A percentile compares a stretch with the other conserved stretches of the same genome.
phyloP scores from a whole-genome alignment of 352 stramenopile species.

The Globisporangium viniferum region DNA sequence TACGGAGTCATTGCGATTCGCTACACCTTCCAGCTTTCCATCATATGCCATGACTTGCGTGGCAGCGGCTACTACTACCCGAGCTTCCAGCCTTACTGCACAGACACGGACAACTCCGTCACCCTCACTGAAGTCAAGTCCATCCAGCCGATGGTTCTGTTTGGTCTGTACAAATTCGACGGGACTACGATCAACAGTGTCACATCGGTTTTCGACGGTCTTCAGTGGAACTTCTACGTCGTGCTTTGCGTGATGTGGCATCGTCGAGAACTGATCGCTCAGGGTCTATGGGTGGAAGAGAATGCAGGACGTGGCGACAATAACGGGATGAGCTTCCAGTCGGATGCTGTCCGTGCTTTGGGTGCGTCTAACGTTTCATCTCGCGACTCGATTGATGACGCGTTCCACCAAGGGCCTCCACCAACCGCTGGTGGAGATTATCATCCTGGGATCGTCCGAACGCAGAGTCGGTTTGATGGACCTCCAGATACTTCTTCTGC shows the following conservation, averaged over 20 bases:
- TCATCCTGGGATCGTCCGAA: constrained; percentile 1
- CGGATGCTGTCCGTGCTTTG: constrained; percentile 38
- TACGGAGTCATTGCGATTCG: constrained; percentile 53
- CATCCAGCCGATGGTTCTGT: constrained; percentile 76
- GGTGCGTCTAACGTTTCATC: constrained; percentile 55
- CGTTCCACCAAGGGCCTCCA: constrained; percentile 34
- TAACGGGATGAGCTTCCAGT: constrained; percentile 38
- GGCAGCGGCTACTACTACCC: constrained; percentile 61
- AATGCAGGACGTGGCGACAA: constrained; percentile 17
- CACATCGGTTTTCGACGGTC: constrained; percentile 53
- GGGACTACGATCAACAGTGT: constrained; percentile 51
- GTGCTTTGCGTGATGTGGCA: constrained; percentile 80
- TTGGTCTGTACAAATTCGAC: constrained; percentile 87
- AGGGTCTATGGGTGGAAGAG: constrained; percentile 69
- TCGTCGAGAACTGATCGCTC: constrained; percentile 68
- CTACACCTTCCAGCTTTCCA: constrained; percentile 80
- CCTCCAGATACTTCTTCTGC: neutral
- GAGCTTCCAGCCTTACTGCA: constrained; percentile 76
- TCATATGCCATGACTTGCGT: constrained; percentile 75
- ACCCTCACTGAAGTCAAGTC: constrained; percentile 46
- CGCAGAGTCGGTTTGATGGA: neutral
- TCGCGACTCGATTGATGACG: constrained; percentile 74
- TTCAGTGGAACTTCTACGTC: constrained; percentile 87
- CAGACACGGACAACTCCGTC: constrained; percentile 19
- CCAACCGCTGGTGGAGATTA: constrained; percentile 4